Evolutionary conservation across 495 filamentous ascomycete species (phyloP).

Genomic region (Penicillium macrosclerotiorum): DNA sequence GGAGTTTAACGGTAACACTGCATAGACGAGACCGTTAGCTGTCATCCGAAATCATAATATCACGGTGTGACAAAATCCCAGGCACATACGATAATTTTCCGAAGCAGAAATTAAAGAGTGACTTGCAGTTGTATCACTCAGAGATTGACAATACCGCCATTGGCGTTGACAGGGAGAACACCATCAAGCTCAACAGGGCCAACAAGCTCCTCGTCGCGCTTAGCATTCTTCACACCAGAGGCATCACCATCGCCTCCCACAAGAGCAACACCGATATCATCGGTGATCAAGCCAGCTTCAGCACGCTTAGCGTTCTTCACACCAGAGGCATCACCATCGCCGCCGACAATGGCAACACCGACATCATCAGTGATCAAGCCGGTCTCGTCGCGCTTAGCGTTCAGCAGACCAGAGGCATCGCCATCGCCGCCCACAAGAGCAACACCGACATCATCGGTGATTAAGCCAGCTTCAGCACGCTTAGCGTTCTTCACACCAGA

Average conservation of each 20-base stretch:
- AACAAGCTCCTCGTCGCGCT: background rate
- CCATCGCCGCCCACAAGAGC: background rate
- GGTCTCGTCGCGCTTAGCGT: slow-evolving; percentile 1
- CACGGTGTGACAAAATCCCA: too few relatives aligned
- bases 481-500: slow-evolving; percentile 7
- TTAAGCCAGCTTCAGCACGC: background rate
- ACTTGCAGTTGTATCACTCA: too few relatives aligned
- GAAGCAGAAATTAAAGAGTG: too few relatives aligned
- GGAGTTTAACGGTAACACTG: too few relatives aligned
- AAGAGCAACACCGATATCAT: background rate
- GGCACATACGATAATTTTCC: background rate
- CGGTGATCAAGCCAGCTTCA: background rate
- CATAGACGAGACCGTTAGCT: too few relatives aligned
- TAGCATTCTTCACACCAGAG: background rate
- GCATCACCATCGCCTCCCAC: background rate
- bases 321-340: background rate
- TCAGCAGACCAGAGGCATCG: background rate
- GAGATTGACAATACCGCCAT: background rate
- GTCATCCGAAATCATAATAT: too few relatives aligned
- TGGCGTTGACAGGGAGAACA: background rate
- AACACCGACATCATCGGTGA: background rate
- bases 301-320: slow-evolving; percentile 1
- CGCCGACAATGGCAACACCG: background rate
- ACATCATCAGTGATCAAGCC: background rate
- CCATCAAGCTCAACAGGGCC: background rate